phyloP scores from a whole-genome alignment of 78 protist species.

The Emiliania huxleyi region DNA sequence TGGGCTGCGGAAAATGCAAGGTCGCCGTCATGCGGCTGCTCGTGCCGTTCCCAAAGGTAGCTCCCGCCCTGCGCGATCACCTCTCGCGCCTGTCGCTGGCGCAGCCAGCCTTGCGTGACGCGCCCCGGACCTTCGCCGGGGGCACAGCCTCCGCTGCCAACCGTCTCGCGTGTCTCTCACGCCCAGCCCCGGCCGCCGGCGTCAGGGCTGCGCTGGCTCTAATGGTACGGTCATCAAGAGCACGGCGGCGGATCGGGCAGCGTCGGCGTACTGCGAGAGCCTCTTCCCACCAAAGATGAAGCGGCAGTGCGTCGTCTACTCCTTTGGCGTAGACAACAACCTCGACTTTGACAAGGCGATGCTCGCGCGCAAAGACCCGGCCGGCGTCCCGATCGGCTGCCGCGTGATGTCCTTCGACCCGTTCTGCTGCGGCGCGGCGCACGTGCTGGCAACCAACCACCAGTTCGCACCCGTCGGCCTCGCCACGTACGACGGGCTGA shows the following conservation, averaged over 20 bases:
- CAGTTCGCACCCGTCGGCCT: neutral
- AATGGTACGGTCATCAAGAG: neutral
- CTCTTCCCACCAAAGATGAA: neutral
- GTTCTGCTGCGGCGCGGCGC: slow-evolving; percentile 12
- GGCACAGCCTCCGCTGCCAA: too few relatives aligned
- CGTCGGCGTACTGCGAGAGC: neutral
- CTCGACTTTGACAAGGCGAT: neutral
- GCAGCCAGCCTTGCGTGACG: too few relatives aligned
- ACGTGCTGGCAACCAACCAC: neutral
- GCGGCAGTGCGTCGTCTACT: neutral
- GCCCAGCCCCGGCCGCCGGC: too few relatives aligned
- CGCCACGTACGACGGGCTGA: neutral
- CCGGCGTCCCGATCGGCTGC: neutral
- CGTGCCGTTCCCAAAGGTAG: too few relatives aligned
- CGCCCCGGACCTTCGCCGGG: too few relatives aligned
- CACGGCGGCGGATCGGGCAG: neutral
- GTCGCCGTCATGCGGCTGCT: neutral
- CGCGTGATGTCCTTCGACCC: neutral
- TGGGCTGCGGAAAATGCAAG: neutral
- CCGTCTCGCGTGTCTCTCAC: too few relatives aligned
- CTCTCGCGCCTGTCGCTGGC: too few relatives aligned
- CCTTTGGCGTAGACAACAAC: neutral
- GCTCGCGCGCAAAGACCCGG: neutral
- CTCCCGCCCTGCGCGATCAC: too few relatives aligned
- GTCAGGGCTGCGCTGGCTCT: neutral